Conservation (phyloP, 2,329 filamentous ascomycete species). For the Paecilomyces niveus region DNA sequence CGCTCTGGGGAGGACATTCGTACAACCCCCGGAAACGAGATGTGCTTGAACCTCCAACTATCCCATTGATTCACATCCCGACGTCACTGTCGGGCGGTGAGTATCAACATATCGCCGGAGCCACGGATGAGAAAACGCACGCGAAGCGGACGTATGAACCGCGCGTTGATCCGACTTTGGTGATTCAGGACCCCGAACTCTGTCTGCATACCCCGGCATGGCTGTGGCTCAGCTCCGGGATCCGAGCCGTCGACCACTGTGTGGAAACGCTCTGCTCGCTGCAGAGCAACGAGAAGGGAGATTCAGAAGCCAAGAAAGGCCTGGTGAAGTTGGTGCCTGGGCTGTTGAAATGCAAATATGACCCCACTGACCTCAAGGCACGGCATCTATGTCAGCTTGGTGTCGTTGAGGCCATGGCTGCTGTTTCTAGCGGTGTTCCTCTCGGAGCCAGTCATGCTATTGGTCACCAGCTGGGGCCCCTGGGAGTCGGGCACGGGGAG, state of each 20-base stretch:
- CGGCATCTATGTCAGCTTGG: constrained; percentile 16
- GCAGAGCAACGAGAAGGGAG: constrained; percentile 1
- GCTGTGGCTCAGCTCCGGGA: constrained; percentile 19
- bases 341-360: constrained; percentile 13
- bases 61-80: constrained; percentile 29
- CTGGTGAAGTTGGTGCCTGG: constrained; percentile 14
- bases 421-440: constrained; percentile 25
- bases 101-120: constrained; percentile 33
- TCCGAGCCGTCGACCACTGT: constrained; percentile 23
- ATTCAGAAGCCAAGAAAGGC: constrained; percentile 13
- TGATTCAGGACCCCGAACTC: constrained; percentile 15
- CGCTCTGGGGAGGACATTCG: constrained; percentile 9
- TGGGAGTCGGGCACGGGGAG: constrained; percentile 48
- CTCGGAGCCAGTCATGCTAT: constrained; percentile 38
- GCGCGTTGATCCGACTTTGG: constrained; percentile 4
- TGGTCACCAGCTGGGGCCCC: constrained; percentile 38
- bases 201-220: constrained; percentile 16
- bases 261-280: constrained; percentile 19
- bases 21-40: background rate
- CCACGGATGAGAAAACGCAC: constrained; percentile 22
- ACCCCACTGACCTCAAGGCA: constrained; percentile 13
- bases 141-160: constrained; percentile 3
- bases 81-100: constrained; percentile 38
- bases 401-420: constrained; percentile 40
- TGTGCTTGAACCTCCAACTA: background rate